Percentiles rank a stretch among this genome's conserved stretches.
phyloP scores from a whole-genome alignment of 106 monocot genomes.

The Alisma plantagoaquatica region DNA sequence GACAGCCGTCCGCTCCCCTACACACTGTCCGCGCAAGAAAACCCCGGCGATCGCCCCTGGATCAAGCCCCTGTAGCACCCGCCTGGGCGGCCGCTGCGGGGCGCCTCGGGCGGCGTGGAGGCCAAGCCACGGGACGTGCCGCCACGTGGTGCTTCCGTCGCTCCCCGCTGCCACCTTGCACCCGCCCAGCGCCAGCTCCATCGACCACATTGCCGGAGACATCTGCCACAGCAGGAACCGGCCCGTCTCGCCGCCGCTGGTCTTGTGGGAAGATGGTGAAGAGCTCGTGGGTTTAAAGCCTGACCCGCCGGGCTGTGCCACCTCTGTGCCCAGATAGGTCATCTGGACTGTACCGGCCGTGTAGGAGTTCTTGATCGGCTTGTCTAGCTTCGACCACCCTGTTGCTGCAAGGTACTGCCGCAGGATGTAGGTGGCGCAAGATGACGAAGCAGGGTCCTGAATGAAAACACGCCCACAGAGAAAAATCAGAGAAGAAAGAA shows the following conservation, averaged over 20 bases:
- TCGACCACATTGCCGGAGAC: slow-evolving; percentile 61
- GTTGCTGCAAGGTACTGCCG: slow-evolving; percentile 68
- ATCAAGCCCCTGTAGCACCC: slow-evolving; percentile 73
- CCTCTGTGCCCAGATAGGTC: slow-evolving; percentile 9
- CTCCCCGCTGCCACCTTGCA: slow-evolving; percentile 56
- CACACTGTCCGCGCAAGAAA: slow-evolving; percentile 47
- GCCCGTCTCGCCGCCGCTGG: slow-evolving; percentile 14
- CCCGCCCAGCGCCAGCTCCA: slow-evolving; percentile 53
- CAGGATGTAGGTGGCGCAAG: slow-evolving; percentile 69
- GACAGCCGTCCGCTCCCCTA: slow-evolving; percentile 43
- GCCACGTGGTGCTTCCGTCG: slow-evolving; percentile 61
- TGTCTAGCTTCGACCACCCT: slow-evolving; percentile 31
- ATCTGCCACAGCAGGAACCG: slow-evolving; percentile 87
- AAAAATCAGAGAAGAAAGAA: no score
- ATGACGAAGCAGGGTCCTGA: no score
- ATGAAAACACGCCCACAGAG: no score
- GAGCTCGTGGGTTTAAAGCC: not conserved
- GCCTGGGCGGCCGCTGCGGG: slow-evolving; percentile 62
- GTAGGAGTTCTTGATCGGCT: slow-evolving; percentile 43
- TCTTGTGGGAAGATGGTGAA: not conserved
- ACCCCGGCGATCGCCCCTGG: slow-evolving; percentile 50
- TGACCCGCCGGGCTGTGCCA: not conserved
- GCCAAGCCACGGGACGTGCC: slow-evolving; percentile 77
- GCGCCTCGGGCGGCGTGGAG: slow-evolving; percentile 65
- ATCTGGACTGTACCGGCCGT: slow-evolving; percentile 48